Conservation (phyloP, 208 protist genomes). For the Balamuthia mandrillaris region DNA sequence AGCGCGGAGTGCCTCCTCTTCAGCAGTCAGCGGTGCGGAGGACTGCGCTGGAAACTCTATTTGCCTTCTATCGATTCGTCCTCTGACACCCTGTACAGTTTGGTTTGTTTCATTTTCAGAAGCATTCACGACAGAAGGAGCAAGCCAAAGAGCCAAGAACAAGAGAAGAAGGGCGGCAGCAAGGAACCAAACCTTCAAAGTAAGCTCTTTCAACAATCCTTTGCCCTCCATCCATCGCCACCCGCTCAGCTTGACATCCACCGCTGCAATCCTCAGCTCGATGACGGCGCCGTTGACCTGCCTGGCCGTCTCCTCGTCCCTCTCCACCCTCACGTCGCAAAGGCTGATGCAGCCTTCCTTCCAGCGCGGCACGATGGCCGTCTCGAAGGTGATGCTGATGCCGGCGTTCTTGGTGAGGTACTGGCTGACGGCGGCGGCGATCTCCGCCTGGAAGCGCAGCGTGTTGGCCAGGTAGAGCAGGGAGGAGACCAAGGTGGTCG, state of each 20-base stretch:
- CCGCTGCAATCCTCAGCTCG: neutral
- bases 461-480: constrained; percentile 3
- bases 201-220: constrained; percentile 3
- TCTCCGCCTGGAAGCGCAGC: neutral
- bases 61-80: too few relatives aligned
- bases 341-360: constrained; percentile 15
- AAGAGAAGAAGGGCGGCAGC: too few relatives aligned
- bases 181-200: too few relatives aligned
- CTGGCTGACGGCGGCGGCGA: neutral
- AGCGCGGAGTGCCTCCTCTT: too few relatives aligned
- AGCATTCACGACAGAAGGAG: neutral
- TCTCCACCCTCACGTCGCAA: neutral
- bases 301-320: neutral
- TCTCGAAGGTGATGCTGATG: constrained; percentile 17
- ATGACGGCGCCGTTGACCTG: neutral
- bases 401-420: neutral
- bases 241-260: neutral
- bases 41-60: too few relatives aligned
- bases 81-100: too few relatives aligned
- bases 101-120: too few relatives aligned
- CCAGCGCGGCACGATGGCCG: constrained; percentile 12
- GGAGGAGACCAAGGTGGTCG: neutral
- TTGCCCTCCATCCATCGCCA: constrained; percentile 7
- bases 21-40: too few relatives aligned
- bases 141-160: neutral